Percentiles rank a stretch among this genome's conserved stretches.
These are phyloP conservation scores for Colletotrichum noveboracense DNA, from an alignment of 2,329 filamentous ascomycete species.

Conservation along the genomic window DNA sequence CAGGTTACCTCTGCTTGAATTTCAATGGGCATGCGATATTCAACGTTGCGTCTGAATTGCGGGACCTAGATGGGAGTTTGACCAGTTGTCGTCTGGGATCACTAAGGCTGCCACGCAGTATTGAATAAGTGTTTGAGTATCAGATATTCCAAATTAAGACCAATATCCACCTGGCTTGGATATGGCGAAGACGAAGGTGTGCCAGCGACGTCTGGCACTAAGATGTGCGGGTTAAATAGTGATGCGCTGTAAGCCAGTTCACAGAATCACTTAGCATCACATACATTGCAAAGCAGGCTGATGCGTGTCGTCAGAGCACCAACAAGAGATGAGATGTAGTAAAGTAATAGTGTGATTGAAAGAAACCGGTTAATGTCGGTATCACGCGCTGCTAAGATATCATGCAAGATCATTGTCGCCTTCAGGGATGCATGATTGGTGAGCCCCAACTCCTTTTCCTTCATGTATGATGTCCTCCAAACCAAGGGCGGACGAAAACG, in stretches of 20 bases:
- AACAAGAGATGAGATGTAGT: background rate
- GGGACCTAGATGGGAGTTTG: background rate
- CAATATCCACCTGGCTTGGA: background rate
- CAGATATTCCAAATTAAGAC: background rate
- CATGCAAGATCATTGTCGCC: conserved; percentile 5
- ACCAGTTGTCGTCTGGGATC: background rate
- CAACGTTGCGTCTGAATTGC: background rate
- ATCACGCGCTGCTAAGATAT: background rate
- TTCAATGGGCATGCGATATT: background rate
- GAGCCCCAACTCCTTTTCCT: background rate
- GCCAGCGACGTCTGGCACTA: background rate
- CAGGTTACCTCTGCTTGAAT: background rate
- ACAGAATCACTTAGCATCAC: background rate
- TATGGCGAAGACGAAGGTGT: background rate
- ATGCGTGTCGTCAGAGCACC: background rate
- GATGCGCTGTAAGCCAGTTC: background rate
- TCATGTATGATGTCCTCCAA: background rate
- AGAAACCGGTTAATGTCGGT: background rate
- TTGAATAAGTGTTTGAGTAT: background rate
- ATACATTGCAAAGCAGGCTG: background rate
- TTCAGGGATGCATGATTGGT: background rate
- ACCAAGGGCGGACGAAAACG: background rate
- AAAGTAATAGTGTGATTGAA: background rate
- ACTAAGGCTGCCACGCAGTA: background rate
- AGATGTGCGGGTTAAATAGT: background rate